Conservation (phyloP, 805 yeast species). For the Lachancea kluyveri region DNA sequence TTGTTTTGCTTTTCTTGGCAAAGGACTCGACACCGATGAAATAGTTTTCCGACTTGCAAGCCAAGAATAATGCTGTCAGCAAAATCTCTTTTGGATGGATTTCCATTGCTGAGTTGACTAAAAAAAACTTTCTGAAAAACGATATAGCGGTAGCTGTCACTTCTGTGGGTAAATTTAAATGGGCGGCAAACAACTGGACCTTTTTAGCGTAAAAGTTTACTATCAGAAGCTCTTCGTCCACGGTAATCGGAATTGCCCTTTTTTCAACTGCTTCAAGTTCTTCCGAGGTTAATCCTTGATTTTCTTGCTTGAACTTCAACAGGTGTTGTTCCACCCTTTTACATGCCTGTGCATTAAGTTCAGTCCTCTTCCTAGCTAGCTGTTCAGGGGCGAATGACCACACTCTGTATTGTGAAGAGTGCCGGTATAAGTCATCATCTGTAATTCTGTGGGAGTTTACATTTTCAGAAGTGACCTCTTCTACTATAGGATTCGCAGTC, state of each 20-base stretch:
- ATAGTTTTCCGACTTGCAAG: constrained; percentile 88
- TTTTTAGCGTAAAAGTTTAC: constrained; percentile 68
- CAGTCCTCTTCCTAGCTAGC: constrained; percentile 41
- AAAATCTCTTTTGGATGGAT: constrained; percentile 79
- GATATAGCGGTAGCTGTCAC: constrained; percentile 82
- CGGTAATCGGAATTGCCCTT: constrained; percentile 41
- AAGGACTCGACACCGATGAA: constrained; percentile 82
- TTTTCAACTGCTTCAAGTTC: constrained; percentile 24
- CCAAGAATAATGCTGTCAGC: constrained; percentile 78
- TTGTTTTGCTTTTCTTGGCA: constrained; percentile 61
- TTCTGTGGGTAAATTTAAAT: constrained; percentile 80
- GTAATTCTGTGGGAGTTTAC: constrained; percentile 37
- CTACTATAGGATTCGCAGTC: no score
- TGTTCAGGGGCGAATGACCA: constrained; percentile 77
- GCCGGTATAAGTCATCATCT: constrained; percentile 82
- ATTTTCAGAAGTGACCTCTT: no score
- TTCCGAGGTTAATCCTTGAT: constrained; percentile 27
- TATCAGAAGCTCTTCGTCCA: constrained; percentile 65
- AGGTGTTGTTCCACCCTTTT: constrained; percentile 29
- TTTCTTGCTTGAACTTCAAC: constrained; percentile 22
- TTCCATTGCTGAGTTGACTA: constrained; percentile 78
- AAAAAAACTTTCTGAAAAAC: constrained; percentile 74
- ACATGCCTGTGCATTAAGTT: constrained; percentile 52
- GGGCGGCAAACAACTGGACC: constrained; percentile 61
- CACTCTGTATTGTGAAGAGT: constrained; percentile 72